A percentile compares a stretch with the other conserved stretches of the same genome.
Evolutionary conservation across 352 stramenopile species (phyloP).

Genomic region (Aphanomyces stellatus): DNA sequence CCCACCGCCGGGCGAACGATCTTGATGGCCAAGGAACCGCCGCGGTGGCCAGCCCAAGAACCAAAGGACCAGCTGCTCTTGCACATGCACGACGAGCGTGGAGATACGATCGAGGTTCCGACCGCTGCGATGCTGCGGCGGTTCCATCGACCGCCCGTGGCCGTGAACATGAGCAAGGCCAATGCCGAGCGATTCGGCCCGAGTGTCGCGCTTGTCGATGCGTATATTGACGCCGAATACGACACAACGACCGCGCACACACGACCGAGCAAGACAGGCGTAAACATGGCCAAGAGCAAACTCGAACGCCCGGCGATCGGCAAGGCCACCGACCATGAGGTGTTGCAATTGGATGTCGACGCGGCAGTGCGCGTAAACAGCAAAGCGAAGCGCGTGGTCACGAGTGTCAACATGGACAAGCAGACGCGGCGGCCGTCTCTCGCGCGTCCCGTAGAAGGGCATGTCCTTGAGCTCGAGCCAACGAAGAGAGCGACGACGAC

Average conservation of each 20-base stretch:
- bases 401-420: background rate
- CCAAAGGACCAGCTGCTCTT: no score
- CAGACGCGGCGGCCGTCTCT: background rate
- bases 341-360: background rate
- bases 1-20: no score
- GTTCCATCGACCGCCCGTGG: no score
- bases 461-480: background rate
- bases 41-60: no score
- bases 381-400: background rate
- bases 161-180: no score
- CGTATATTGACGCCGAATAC: background rate
- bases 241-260: background rate
- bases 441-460: background rate
- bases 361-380: background rate
- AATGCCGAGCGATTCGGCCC: no score
- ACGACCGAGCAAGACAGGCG: background rate
- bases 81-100: no score
- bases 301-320: background rate
- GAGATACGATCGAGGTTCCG: no score
- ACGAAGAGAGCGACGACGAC: background rate
- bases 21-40: no score
- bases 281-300: conserved; percentile 8
- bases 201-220: no score
- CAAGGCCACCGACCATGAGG: background rate
- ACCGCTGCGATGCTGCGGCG: no score